Percentiles rank a stretch among this genome's conserved stretches.
Evolutionary conservation across 306 rosid species (phyloP).

Genomic region (Canavalia ensiformis): DNA sequence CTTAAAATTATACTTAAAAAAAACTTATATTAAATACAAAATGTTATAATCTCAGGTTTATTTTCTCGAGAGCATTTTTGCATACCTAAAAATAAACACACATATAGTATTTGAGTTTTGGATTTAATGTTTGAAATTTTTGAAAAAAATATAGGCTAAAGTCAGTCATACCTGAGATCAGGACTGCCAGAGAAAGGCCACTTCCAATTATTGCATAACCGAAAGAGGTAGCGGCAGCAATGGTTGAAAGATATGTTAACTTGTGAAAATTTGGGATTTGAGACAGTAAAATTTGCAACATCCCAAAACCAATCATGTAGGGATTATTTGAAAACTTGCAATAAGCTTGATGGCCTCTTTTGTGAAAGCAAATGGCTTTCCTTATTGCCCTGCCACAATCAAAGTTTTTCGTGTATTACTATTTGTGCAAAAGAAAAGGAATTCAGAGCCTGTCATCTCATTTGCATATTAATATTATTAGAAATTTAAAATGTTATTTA

Average conservation of each 20-base stretch:
- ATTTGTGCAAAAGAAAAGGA: not conserved
- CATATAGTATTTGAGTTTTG: not conserved
- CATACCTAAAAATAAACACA: not conserved
- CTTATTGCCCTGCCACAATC: conserved; percentile 61
- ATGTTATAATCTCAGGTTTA: no score
- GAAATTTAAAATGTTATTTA: no score
- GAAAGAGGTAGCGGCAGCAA: conserved; percentile 71
- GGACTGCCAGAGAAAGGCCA: conserved; percentile 61
- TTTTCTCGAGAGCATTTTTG: no score
- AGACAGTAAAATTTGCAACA: conserved; percentile 62
- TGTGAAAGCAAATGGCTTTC: conserved; percentile 68
- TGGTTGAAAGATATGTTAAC: conserved; percentile 60
- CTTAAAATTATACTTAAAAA: no score
- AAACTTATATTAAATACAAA: no score
- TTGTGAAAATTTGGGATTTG: conserved; percentile 72
- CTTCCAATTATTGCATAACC: conserved; percentile 70
- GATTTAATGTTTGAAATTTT: not conserved
- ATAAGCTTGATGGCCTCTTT: conserved; percentile 51
- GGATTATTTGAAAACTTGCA: conserved; percentile 80
- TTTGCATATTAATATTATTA: not conserved
- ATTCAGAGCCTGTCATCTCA: conserved; percentile 13
- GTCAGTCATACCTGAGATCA: conserved; percentile 50
- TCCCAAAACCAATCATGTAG: conserved; percentile 68
- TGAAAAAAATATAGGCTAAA: not conserved
- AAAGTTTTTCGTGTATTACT: no score